phyloP scores from a whole-genome alignment of 1,139 yeast species.

The Suhomyces maxii region DNA sequence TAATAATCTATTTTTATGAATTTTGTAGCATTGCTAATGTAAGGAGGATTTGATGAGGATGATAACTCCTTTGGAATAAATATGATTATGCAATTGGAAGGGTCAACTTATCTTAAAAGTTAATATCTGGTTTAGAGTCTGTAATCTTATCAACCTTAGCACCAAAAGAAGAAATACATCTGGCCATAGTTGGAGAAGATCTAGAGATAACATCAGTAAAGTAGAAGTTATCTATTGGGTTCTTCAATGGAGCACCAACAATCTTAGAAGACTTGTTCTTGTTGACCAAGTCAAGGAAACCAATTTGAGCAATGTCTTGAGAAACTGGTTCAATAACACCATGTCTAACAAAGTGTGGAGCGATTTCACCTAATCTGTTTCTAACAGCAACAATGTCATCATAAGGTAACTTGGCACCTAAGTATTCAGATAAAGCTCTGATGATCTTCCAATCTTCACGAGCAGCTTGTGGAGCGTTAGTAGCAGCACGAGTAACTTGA shows the following conservation, averaged over 20 bases:
- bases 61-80: conserved; percentile 6
- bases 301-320: conserved; percentile 55
- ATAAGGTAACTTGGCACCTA: conserved; percentile 71
- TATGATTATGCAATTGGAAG: conserved; percentile 12
- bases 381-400: conserved; percentile 73
- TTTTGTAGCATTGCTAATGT: conserved; percentile 8
- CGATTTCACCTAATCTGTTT: conserved; percentile 70
- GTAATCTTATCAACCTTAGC: conserved; percentile 59
- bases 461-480: conserved; percentile 88
- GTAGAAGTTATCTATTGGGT: conserved; percentile 80
- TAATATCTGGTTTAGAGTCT: conserved; percentile 50
- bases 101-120: conserved; percentile 21
- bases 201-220: conserved; percentile 87
- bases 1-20: conserved; percentile 3
- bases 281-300: conserved; percentile 49
- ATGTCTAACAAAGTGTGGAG: conserved; percentile 79
- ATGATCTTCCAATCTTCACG: conserved; percentile 92
- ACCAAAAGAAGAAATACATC: conserved; percentile 69
- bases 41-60: conserved; percentile 4
- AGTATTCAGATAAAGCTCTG: conserved; percentile 80
- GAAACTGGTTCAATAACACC: conserved; percentile 75
- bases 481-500: conserved; percentile 83
- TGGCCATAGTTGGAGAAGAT: conserved; percentile 89
- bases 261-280: conserved; percentile 41
- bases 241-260: conserved; percentile 54